Evolutionary conservation across 2,329 filamentous ascomycete species (phyloP).

Genomic region (Lithohypha guttulata): DNA sequence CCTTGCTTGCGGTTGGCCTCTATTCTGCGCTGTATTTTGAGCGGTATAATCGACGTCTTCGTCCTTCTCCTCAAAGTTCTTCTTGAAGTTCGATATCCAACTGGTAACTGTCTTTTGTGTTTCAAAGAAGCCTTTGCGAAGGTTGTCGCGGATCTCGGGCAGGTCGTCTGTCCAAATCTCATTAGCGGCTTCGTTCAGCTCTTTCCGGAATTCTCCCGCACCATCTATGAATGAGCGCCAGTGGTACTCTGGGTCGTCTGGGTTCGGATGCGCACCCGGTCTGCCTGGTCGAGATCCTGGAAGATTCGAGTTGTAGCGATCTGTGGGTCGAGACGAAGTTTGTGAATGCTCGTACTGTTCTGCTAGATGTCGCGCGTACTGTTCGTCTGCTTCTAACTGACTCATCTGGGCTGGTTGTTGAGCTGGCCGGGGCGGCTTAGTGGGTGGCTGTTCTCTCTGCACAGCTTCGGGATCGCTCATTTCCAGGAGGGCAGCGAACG

Average conservation of each 20-base stretch:
- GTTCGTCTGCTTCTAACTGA: conserved; percentile 82
- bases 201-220: conserved; percentile 24
- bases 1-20: conserved; percentile 25
- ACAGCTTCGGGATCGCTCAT: conserved; percentile 62
- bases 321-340: conserved; percentile 18
- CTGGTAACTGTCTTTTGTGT: conserved; percentile 87
- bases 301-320: conserved; percentile 24
- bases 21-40: conserved; percentile 27
- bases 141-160: conserved; percentile 81
- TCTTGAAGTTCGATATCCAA: conserved; percentile 86
- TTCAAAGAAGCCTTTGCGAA: conserved; percentile 88
- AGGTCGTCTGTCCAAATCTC: conserved; percentile 57
- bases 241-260: conserved; percentile 43
- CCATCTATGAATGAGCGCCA: conserved; percentile 73
- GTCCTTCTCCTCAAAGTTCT: conserved; percentile 84
- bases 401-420: conserved; percentile 50
- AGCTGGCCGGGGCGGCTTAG: conserved; percentile 69
- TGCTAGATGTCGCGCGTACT: conserved; percentile 83
- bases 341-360: conserved; percentile 62
- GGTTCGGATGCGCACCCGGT: conserved; percentile 30
- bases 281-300: conserved; percentile 23
- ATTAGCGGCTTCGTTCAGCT: conserved; percentile 13
- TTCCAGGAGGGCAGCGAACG: conserved; percentile 90
- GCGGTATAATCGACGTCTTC: conserved; percentile 49
- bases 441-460: conserved; percentile 51